Percentiles rank a stretch among this genome's conserved stretches.
These are phyloP conservation scores for Turnera subulata DNA, from an alignment of 345 rosid genomes.

Conservation along the genomic window DNA sequence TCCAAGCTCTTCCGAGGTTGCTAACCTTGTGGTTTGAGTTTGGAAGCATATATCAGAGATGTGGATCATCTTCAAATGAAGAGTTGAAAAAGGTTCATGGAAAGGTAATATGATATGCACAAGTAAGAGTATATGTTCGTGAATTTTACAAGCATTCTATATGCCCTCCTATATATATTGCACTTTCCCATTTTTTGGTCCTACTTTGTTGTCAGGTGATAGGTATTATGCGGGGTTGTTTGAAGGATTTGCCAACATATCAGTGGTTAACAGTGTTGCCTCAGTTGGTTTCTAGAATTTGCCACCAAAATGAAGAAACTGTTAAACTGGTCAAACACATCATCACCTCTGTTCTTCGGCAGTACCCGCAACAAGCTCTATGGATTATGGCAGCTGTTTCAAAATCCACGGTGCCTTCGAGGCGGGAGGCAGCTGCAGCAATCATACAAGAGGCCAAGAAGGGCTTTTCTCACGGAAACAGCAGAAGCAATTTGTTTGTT, in stretches of 20 bases:
- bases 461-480: conserved; percentile 65
- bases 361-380: conserved; percentile 90
- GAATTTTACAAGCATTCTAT: too few species aligned
- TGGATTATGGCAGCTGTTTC: conserved; percentile 99
- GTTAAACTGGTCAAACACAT: conserved; percentile 74
- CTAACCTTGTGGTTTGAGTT: conserved; percentile 96
- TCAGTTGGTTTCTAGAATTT: conserved; percentile 94
- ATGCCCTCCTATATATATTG: neutral
- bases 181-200: neutral
- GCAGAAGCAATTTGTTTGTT: conserved; percentile 65
- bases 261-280: conserved; percentile 95
- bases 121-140: conserved; percentile 9
- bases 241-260: conserved; percentile 93
- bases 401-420: conserved; percentile 89
- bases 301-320: conserved; percentile 88
- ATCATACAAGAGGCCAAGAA: conserved; percentile 87
- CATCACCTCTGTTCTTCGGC: conserved; percentile 75
- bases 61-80: conserved; percentile 50
- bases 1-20: conserved; percentile 98
- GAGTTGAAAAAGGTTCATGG: conserved; percentile 61
- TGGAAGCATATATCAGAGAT: conserved; percentile 67
- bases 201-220: conserved; percentile 52
- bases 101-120: conserved; percentile 44
- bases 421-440: conserved; percentile 91
- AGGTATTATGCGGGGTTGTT: conserved; percentile 84